These are phyloP conservation scores for Linnemannia hyalina DNA, from an alignment of 192 early-diverging fungal species.

Conservation along the genomic window DNA sequence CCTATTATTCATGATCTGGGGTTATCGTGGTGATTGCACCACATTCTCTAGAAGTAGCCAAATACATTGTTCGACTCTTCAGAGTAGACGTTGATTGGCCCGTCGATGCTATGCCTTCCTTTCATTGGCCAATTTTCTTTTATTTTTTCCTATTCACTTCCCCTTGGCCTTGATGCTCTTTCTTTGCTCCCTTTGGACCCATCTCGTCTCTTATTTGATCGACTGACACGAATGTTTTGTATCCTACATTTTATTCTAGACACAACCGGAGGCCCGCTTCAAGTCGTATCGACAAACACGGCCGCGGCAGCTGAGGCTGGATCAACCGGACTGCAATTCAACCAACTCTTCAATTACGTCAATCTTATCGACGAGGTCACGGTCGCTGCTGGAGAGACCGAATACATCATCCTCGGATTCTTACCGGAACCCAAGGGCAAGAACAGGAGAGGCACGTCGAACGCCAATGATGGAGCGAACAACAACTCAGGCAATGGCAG, in stretches of 20 bases:
- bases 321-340: constrained; percentile 75
- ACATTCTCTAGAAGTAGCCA: not conserved
- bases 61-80: not conserved
- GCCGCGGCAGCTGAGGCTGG: constrained; percentile 70
- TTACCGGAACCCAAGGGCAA: constrained; percentile 66
- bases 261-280: constrained; percentile 4
- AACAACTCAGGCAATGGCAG: constrained; percentile 51
- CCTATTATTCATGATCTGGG: not conserved
- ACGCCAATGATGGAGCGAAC: constrained; percentile 16
- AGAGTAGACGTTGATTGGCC: constrained; percentile 23
- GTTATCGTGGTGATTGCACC: too few relatives aligned
- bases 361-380: constrained; percentile 80
- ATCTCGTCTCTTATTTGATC: not conserved
- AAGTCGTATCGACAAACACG: constrained; percentile 72
- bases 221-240: not conserved
- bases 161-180: too few relatives aligned
- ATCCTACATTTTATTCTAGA: not conserved
- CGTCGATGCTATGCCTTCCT: not conserved
- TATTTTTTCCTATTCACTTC: not conserved
- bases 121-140: not conserved
- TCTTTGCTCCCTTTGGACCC: not conserved
- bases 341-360: constrained; percentile 95
- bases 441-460: constrained; percentile 28
- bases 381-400: constrained; percentile 75
- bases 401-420: constrained; percentile 85